phyloP scores from a whole-genome alignment of 805 yeast species.

The Groenewaldozyma salmanticensis region DNA sequence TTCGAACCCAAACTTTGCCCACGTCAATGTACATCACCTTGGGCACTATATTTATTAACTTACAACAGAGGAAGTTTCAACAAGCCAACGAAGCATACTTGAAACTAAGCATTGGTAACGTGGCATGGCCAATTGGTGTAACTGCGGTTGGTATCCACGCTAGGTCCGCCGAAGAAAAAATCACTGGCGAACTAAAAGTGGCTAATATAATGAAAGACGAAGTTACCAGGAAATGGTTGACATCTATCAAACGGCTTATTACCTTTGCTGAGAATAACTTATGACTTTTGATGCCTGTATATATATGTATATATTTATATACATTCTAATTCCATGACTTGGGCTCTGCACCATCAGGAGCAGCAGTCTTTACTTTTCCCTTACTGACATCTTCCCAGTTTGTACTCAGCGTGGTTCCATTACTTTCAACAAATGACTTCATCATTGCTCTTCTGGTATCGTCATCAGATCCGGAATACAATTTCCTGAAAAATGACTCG shows the following conservation, averaged over 20 bases:
- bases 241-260: conserved; percentile 63
- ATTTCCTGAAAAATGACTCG: conserved; percentile 57
- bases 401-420: conserved; percentile 88
- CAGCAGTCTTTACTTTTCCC: conserved; percentile 52
- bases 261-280: conserved; percentile 35
- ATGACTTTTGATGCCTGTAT: background rate
- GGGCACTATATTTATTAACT: conserved; percentile 46
- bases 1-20: conserved; percentile 36
- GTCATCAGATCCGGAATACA: conserved; percentile 74
- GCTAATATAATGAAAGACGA: conserved; percentile 79
- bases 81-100: conserved; percentile 61
- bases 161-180: conserved; percentile 51
- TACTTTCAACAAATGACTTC: conserved; percentile 89
- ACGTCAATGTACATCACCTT: conserved; percentile 41
- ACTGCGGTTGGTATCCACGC: conserved; percentile 71
- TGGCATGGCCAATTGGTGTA: conserved; percentile 90
- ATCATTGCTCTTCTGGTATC: conserved; percentile 91
- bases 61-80: conserved; percentile 44
- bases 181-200: conserved; percentile 35
- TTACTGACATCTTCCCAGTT: conserved; percentile 82
- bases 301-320: background rate
- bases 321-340: conserved; percentile 28
- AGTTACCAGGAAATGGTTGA: conserved; percentile 63
- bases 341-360: conserved; percentile 67
- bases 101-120: conserved; percentile 73